Percentiles rank a stretch among this genome's conserved stretches.
Conservation (phyloP, 1,284 basidiomycete genomes). For the Pisolithus thermaeus region DNA sequence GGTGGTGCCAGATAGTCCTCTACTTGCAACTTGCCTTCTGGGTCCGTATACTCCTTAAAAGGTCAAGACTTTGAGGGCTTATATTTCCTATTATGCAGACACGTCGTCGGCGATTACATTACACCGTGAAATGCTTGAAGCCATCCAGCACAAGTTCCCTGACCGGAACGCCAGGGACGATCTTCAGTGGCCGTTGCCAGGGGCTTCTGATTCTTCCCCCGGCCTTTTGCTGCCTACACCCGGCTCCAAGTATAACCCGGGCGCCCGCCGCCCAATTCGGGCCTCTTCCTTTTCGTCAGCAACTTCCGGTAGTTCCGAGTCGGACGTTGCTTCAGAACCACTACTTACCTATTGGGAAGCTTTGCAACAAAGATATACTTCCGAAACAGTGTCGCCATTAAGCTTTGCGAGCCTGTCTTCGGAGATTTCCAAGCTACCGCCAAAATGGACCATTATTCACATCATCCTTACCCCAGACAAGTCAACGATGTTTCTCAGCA, state of each 20-base stretch:
- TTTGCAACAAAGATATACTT: conserved; percentile 33
- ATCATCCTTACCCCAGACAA: conserved; percentile 81
- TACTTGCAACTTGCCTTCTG: conserved; percentile 56
- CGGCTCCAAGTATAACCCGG: background rate
- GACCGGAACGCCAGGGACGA: conserved; percentile 44
- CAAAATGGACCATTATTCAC: conserved; percentile 82
- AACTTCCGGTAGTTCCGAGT: conserved; percentile 24
- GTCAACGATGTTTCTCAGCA: conserved; percentile 78
- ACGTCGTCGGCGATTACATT: conserved; percentile 70
- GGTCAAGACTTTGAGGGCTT: background rate
- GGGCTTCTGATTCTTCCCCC: conserved; percentile 34
- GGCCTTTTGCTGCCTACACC: conserved; percentile 16
- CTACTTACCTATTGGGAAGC: conserved; percentile 29
- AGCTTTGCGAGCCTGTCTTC: conserved; percentile 5
- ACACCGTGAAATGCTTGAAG: conserved; percentile 73
- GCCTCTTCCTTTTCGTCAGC: conserved; percentile 17
- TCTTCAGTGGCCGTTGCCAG: conserved; percentile 60
- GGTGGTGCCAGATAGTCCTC: conserved; percentile 42
- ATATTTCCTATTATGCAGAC: conserved; percentile 36
- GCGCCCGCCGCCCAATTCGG: conserved; percentile 3
- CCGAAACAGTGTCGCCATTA: conserved; percentile 16
- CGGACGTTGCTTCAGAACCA: conserved; percentile 35
- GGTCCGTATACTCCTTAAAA: conserved; percentile 39
- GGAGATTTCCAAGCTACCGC: conserved; percentile 49
- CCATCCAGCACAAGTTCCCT: conserved; percentile 60